These are phyloP conservation scores for Hypoxylon fuscum DNA, from an alignment of 495 filamentous ascomycete species.

Conservation along the genomic window DNA sequence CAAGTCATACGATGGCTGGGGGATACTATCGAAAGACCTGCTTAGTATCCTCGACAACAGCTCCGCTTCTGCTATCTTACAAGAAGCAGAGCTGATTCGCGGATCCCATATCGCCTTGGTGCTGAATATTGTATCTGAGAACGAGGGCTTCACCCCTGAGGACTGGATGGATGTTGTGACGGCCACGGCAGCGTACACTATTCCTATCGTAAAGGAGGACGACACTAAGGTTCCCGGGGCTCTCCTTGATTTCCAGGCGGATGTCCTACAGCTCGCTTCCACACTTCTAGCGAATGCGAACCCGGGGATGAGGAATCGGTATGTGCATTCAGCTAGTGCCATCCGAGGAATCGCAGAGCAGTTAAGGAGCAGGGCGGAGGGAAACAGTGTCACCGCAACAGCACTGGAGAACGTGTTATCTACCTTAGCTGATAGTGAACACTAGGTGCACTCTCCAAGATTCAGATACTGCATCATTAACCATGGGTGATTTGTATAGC, in stretches of 20 bases:
- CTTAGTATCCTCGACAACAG: constrained; percentile 45
- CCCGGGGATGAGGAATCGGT: constrained; percentile 55
- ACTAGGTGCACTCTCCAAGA: too few relatives aligned
- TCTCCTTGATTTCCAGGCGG: constrained; percentile 58
- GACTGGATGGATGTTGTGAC: constrained; percentile 60
- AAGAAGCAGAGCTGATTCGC: constrained; percentile 47
- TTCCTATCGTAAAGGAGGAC: constrained; percentile 29
- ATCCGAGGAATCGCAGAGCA: constrained; percentile 51
- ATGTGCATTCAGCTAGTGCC: constrained; percentile 51
- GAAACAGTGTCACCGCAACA: constrained; percentile 27
- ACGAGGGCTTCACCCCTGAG: constrained; percentile 49
- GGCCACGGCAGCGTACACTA: constrained; percentile 47
- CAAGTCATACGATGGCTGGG: constrained; percentile 58
- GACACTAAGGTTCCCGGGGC: neutral
- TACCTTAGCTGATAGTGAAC: too few relatives aligned
- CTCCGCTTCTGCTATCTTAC: constrained; percentile 11
- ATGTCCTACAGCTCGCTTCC: constrained; percentile 59
- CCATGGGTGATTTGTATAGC: too few relatives aligned
- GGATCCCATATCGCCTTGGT: constrained; percentile 64
- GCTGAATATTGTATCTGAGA: constrained; percentile 56
- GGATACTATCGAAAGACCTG: constrained; percentile 56
- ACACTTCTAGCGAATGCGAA: constrained; percentile 57
- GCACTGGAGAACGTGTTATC: constrained; percentile 41
- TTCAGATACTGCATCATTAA: too few relatives aligned
- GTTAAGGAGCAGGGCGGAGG: constrained; percentile 39